Evolutionary conservation across 2,329 filamentous ascomycete species (phyloP).

Genomic region (Apiospora saccharicola): DNA sequence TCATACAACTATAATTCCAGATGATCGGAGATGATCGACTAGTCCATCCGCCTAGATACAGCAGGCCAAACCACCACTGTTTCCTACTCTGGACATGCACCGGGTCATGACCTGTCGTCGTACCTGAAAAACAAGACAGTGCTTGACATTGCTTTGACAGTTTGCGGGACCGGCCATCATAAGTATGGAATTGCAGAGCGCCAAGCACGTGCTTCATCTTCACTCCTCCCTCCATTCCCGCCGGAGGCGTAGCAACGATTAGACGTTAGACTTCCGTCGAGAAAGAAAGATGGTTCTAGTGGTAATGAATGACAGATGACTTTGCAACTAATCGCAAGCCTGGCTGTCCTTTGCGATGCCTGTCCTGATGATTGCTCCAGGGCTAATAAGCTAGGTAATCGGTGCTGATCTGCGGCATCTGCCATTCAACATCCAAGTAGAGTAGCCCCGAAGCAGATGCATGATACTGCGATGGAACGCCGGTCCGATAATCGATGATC

Average conservation of each 20-base stretch:
- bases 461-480: slow-evolving; percentile 18
- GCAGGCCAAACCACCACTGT: slow-evolving; percentile 10
- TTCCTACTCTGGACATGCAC: background rate
- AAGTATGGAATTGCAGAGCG: background rate
- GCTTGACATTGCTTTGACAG: background rate
- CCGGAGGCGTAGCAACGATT: background rate
- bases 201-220: background rate
- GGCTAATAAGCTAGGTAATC: background rate
- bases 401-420: slow-evolving; percentile 17
- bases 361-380: background rate
- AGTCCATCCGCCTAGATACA: background rate
- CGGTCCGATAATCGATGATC: slow-evolving; percentile 4
- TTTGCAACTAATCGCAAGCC: slow-evolving; percentile 8
- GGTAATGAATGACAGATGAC: slow-evolving; percentile 4
- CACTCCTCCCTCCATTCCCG: background rate
- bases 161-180: no score
- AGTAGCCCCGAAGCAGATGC: background rate
- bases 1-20: slow-evolving; percentile 12
- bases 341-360: background rate
- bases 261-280: background rate
- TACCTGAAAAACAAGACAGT: slow-evolving; percentile 5
- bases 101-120: background rate
- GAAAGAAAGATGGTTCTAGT: background rate
- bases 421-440: background rate
- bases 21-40: slow-evolving; percentile 7